Base-by-base conservation (phyloP, 2,329 filamentous ascomycete species). In the Penicillium sp. region DNA sequence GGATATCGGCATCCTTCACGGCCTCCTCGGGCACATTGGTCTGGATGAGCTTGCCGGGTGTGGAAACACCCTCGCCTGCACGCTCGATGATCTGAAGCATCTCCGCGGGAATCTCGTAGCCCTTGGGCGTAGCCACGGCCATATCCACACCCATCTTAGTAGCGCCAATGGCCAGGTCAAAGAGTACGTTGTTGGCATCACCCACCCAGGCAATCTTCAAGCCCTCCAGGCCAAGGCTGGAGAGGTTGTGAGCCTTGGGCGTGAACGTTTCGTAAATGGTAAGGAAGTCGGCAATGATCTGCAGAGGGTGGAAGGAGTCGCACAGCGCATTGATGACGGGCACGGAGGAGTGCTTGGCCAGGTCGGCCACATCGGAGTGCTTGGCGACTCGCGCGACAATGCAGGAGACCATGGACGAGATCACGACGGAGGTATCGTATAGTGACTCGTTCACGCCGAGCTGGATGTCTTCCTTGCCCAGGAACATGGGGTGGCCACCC, bases 181-280 rank as follows among this genome's bases (percentile, higher is more conserved):
- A 96, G 16, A 97, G 79, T 18, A 98, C 91, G 56, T 98, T 98
- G 72, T 97, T 98, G 8, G 89, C 88, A 63, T 98, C 91, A 37
- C 91, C 91, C 31, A 98, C 76, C 93, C 93, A 98, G 11, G 93
- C 91, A 47, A 97, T 79, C 70, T 95, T 97, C 57, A 95, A 68
- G 1, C 88, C 87, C 53, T 87, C 79, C 4, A 94, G 73, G 1
- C 87, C 86, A 6, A 94, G 74, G 36, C 73, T 72, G 10, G 64
- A 59, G 10, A 62, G 41, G 7, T 55, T 46, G 37, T 59, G 59
- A 7, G 61, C 61, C 34, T 64, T 66, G 17, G 75, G 71, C 1
- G 78, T 76, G 64, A 90, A 88, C 2, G 77, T 74, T 70, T 97
- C 91, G 62, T 86, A 76, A 36, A 98, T 83, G 18, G 93, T 97